A percentile compares a stretch with the other conserved stretches of the same genome.
Evolutionary conservation across 1,139 yeast species (phyloP).

Genomic region (Suhomyces atakaporum): DNA sequence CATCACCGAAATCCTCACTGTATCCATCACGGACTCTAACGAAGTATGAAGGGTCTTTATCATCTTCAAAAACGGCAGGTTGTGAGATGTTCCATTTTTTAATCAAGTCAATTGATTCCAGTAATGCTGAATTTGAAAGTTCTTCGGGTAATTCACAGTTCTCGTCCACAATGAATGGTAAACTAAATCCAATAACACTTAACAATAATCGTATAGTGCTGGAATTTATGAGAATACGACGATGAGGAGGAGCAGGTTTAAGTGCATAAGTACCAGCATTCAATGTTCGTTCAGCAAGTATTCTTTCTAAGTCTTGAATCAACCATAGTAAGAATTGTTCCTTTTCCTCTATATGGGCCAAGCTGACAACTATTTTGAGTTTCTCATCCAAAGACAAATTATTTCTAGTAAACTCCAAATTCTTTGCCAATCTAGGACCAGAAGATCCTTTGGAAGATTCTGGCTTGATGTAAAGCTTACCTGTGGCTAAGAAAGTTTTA

Average conservation of each 20-base stretch:
- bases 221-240: constrained; percentile 37
- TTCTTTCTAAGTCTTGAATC: constrained; percentile 37
- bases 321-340: constrained; percentile 45
- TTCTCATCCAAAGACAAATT: constrained; percentile 37
- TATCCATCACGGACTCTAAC: constrained; percentile 28
- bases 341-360: constrained; percentile 49
- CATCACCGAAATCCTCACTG: constrained; percentile 22
- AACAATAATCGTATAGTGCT: constrained; percentile 38
- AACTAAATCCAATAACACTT: constrained; percentile 35
- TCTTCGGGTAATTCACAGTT: constrained; percentile 30
- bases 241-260: constrained; percentile 21
- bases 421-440: constrained; percentile 34
- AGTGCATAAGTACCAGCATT: constrained; percentile 16
- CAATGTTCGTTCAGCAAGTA: constrained; percentile 26
- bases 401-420: constrained; percentile 40
- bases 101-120: constrained; percentile 27
- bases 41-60: constrained; percentile 40
- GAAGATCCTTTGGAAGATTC: constrained; percentile 18
- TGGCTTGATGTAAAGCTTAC: constrained; percentile 46
- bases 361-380: constrained; percentile 50
- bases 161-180: constrained; percentile 40
- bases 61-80: constrained; percentile 44
- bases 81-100: constrained; percentile 35
- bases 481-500: constrained; percentile 46
- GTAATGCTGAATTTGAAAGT: constrained; percentile 22